Percentiles rank a stretch among this genome's conserved stretches.
These are phyloP conservation scores for Annulohypoxylon truncatum DNA, from an alignment of 2,329 filamentous ascomycete genomes.

Conservation along the genomic window DNA sequence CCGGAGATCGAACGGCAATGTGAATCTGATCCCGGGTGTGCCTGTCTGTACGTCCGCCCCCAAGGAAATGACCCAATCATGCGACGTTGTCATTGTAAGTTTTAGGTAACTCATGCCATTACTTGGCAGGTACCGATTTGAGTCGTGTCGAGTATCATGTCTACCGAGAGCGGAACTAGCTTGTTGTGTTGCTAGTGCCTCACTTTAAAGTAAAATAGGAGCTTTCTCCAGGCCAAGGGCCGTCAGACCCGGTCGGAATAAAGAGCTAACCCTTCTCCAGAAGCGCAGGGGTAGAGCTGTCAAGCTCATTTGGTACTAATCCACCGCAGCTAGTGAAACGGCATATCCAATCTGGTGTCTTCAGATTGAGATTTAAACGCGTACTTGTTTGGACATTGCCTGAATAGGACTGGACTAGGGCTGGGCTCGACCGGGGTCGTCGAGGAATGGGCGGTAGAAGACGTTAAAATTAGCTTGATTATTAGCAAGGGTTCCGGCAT, in stretches of 20 bases:
- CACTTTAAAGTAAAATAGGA: not conserved
- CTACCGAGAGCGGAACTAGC: not conserved
- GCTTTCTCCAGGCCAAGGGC: not conserved
- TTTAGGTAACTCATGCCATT: not conserved
- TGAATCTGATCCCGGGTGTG: not conserved
- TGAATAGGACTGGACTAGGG: not conserved
- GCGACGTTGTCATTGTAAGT: not conserved
- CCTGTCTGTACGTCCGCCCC: not conserved
- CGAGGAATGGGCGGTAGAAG: not conserved
- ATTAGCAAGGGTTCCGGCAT: conserved; percentile 14
- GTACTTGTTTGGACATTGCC: not conserved
- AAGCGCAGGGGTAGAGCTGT: not conserved
- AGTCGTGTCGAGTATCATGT: not conserved
- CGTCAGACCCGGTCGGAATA: not conserved
- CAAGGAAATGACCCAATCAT: not conserved
- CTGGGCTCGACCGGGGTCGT: not conserved
- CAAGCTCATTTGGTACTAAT: not conserved
- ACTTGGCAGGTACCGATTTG: not conserved
- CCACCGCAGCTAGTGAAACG: not conserved
- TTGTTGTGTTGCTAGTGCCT: not conserved
- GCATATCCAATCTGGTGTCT: not conserved
- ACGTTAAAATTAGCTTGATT: conserved; percentile 15
- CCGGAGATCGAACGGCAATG: not conserved
- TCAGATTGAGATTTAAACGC: not conserved
- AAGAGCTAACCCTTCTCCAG: not conserved